These are phyloP conservation scores for Fusarium mangiferae DNA, from an alignment of 2,329 filamentous ascomycete genomes.

Conservation along the genomic window DNA sequence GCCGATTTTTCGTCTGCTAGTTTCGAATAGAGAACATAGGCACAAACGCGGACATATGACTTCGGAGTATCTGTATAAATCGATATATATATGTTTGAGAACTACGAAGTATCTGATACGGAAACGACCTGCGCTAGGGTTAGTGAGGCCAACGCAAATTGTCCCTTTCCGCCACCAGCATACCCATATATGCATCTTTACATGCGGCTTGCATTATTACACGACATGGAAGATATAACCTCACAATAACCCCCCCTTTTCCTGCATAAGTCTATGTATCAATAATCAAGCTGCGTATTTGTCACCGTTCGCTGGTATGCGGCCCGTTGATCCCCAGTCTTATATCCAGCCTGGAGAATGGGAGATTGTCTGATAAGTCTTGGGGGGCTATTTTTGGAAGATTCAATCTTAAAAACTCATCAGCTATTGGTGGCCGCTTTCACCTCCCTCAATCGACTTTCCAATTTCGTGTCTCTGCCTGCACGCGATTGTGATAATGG, in stretches of 20 bases:
- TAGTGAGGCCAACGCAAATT: neutral
- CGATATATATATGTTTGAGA: neutral
- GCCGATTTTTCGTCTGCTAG: neutral
- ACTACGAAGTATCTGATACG: neutral
- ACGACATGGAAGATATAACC: neutral
- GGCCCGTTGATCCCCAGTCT: slow-evolving; percentile 19
- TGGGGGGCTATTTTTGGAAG: slow-evolving; percentile 32
- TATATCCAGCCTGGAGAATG: slow-evolving; percentile 14
- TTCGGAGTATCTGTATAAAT: neutral
- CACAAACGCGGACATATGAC: neutral
- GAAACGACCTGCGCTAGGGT: neutral
- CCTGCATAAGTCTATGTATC: slow-evolving; percentile 10
- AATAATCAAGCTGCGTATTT: slow-evolving; percentile 1
- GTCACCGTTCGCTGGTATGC: slow-evolving; percentile 27
- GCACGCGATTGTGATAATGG: neutral
- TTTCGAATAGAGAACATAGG: neutral
- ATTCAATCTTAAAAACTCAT: slow-evolving; percentile 34
- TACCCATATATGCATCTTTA: neutral
- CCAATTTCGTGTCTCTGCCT: neutral
- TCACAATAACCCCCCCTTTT: neutral
- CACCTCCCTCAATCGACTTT: slow-evolving; percentile 1
- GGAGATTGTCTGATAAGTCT: slow-evolving; percentile 30
- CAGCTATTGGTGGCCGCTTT: slow-evolving; percentile 13
- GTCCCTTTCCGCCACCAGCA: neutral
- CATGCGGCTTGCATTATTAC: neutral